phyloP scores from a whole-genome alignment of 2,329 filamentous ascomycete genomes.

The Atkinsonella texensis region DNA sequence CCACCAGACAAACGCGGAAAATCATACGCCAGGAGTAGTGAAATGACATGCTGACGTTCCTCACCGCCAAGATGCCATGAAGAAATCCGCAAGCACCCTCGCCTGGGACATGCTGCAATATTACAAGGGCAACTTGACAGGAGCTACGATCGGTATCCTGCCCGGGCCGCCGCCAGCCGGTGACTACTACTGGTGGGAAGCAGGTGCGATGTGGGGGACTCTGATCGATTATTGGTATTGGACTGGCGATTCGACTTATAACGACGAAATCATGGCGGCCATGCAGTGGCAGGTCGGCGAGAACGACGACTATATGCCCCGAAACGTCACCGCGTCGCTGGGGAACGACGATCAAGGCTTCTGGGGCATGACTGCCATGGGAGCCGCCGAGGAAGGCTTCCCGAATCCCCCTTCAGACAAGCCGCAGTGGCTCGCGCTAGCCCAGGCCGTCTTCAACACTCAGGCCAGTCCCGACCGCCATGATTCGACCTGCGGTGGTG shows the following conservation, averaged over 20 bases:
- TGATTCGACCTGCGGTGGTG: constrained; percentile 40
- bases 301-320: constrained; percentile 43
- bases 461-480: constrained; percentile 46
- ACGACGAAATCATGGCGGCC: constrained; percentile 36
- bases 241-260: constrained; percentile 48
- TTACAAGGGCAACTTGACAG: constrained; percentile 33
- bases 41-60: background rate
- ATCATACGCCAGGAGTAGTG: background rate
- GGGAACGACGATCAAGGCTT: constrained; percentile 57
- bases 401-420: constrained; percentile 37
- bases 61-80: constrained; percentile 22
- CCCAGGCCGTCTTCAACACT: constrained; percentile 52
- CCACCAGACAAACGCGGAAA: background rate
- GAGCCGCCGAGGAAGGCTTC: constrained; percentile 45
- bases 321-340: constrained; percentile 36
- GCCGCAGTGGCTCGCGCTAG: constrained; percentile 44
- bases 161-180: constrained; percentile 33
- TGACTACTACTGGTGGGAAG: constrained; percentile 57
- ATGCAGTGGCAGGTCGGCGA: constrained; percentile 42
- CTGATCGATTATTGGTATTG: constrained; percentile 53
- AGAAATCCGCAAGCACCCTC: constrained; percentile 24
- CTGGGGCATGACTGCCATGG: constrained; percentile 54
- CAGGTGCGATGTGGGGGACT: constrained; percentile 48
- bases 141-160: constrained; percentile 33
- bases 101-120: constrained; percentile 34